These are phyloP conservation scores for Fusarium oxysporum DNA, from an alignment of 2,329 filamentous ascomycete species.

Conservation along the genomic window DNA sequence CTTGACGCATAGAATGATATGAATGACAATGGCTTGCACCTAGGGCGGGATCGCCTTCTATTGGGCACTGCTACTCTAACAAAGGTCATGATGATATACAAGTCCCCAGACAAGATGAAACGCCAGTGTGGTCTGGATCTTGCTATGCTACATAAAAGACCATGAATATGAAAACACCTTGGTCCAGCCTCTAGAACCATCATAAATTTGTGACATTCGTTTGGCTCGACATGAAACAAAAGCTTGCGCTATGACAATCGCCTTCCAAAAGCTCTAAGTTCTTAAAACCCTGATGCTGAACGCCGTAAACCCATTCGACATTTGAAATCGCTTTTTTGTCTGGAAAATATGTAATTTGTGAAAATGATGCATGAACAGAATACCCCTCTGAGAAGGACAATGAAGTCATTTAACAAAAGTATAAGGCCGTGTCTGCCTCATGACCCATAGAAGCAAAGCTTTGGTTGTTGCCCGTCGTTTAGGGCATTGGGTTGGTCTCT, in stretches of 20 bases:
- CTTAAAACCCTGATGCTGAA: constrained; percentile 10
- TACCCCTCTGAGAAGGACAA: not conserved
- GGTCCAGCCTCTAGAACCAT: not conserved
- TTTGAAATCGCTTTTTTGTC: constrained; percentile 21
- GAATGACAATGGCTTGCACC: constrained; percentile 8
- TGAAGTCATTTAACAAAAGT: not conserved
- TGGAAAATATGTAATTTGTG: constrained; percentile 10
- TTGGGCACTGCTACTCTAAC: constrained; percentile 15
- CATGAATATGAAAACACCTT: not conserved
- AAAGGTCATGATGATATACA: not conserved
- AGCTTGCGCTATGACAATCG: constrained; percentile 22
- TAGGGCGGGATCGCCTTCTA: constrained; percentile 13
- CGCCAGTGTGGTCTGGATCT: not conserved
- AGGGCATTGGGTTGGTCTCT: constrained; percentile 43
- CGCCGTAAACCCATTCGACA: constrained; percentile 15
- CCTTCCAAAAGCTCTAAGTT: constrained; percentile 12
- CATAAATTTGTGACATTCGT: not conserved
- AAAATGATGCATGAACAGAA: constrained; percentile 8
- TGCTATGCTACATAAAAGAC: constrained; percentile 15
- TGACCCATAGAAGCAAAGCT: not conserved
- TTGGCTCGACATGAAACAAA: not conserved
- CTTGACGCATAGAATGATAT: not conserved
- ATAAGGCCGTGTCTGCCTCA: not conserved
- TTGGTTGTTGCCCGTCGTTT: constrained; percentile 2
- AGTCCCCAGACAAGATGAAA: not conserved